phyloP scores from a whole-genome alignment of 495 filamentous ascomycete genomes.

The Penicillium parvum region DNA sequence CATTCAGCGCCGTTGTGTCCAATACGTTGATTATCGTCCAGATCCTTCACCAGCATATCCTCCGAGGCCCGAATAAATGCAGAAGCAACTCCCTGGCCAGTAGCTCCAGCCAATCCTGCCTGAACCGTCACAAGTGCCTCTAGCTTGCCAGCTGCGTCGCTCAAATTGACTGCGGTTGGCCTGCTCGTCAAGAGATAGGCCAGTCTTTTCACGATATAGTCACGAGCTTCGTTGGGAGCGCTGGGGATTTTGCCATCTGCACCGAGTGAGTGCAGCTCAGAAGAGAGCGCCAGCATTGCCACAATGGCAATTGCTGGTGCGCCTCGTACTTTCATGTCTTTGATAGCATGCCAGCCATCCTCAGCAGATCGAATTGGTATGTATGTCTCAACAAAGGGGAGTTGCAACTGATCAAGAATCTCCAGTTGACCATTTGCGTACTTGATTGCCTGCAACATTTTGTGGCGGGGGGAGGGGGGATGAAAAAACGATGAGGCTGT shows the following conservation, averaged over 20 bases:
- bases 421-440: constrained; percentile 72
- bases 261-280: constrained; percentile 38
- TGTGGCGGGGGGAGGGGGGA: constrained; percentile 26
- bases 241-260: constrained; percentile 24
- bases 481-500: not conserved
- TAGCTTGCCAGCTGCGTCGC: constrained; percentile 80
- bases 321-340: constrained; percentile 87
- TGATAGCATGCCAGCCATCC: constrained; percentile 90
- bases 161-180: constrained; percentile 91
- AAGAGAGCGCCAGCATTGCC: constrained; percentile 78
- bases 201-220: constrained; percentile 67
- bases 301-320: constrained; percentile 98
- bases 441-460: constrained; percentile 82
- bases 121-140: constrained; percentile 49
- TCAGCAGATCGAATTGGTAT: constrained; percentile 66
- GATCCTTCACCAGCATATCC: constrained; percentile 81
- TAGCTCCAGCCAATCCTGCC: constrained; percentile 27
- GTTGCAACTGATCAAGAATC: constrained; percentile 84
- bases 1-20: constrained; percentile 79
- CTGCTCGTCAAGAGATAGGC: constrained; percentile 81
- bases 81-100: constrained; percentile 47
- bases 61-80: constrained; percentile 77
- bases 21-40: constrained; percentile 79
- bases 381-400: constrained; percentile 84
- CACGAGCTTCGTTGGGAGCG: constrained; percentile 53